Base-by-base conservation (phyloP, 352 stramenopile genomes). In the Pythium folliculosum region DNA sequence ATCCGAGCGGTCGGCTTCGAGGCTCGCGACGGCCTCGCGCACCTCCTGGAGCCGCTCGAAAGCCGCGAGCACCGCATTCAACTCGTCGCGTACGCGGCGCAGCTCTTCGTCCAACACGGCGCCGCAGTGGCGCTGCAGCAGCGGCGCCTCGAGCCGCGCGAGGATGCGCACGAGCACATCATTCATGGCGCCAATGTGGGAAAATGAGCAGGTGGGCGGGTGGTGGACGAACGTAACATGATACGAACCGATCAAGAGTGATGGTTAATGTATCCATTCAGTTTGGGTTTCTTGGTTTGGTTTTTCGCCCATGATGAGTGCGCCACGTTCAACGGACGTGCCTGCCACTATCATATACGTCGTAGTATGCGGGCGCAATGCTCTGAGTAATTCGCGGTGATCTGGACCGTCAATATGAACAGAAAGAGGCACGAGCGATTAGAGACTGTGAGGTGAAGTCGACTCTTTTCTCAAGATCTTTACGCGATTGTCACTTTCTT, bases 1-100 rank as follows among this genome's bases (percentile, higher is more conserved):
- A 27, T 63, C 43, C 13, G 19, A 37, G 25, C 52, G 40, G 3
- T 23, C 62, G 5, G 50, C 19, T 27, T 68, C 62, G 27, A 68
- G 52, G 23, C 55, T 61, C 35, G 40, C 52, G 43, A 62, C 62
- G 40, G 62, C 62, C 16, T 50, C 52, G 52, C 62, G 52, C 52
- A 68, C 62, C 49, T 62, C 62, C 62, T 68, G 62, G 5, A 68
- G 51, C 5, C 52, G 62, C 52, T 47, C 62, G 27, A 50, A 56
- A 2, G 51, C 51, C 30, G 30, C 52, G 7, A 57, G 10, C 19
- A 62, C 30, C 17, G 49, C 38, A 2, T 45, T 0, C 5, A 68
- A 30, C 44, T 23, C 22, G 8, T 3, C 25, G 25, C 22, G 62
- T 8, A 68, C 45, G 22, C 48, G 6, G 14, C 38, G 1, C n/a